Evolutionary conservation across 2,329 filamentous ascomycete genomes (phyloP).

Genomic region (Alternaria novae-zelandiae): DNA sequence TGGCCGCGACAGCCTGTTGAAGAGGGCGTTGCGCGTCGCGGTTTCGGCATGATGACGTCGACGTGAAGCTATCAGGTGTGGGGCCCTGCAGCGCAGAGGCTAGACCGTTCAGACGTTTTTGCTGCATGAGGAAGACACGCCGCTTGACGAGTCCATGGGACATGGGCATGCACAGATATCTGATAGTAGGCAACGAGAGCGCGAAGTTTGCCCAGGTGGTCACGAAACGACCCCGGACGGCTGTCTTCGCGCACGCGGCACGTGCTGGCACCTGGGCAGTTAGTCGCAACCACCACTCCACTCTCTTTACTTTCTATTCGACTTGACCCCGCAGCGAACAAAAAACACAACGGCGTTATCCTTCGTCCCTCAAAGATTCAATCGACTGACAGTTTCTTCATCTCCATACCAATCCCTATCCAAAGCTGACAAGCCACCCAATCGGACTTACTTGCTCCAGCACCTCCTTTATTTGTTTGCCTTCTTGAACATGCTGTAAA

Average conservation of each 20-base stretch:
- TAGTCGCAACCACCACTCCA: not conserved
- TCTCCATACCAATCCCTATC: not conserved
- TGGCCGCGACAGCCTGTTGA: not conserved
- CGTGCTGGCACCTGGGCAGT: not conserved
- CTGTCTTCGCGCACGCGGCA: not conserved
- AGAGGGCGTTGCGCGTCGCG: not conserved
- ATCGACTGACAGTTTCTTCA: not conserved
- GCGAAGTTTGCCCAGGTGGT: not conserved
- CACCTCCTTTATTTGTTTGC: not conserved
- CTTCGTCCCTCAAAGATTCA: not conserved
- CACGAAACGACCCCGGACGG: not conserved
- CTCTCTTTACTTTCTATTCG: not conserved
- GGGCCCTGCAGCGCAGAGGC: not conserved
- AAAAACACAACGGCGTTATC: not conserved
- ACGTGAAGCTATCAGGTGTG: not conserved
- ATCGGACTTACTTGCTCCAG: not conserved
- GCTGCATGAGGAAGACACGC: not conserved
- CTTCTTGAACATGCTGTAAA: not conserved
- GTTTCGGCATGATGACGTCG: slow-evolving; percentile 4
- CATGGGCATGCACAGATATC: not conserved
- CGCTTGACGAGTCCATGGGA: not conserved
- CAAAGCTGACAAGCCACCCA: not conserved
- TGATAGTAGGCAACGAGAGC: not conserved
- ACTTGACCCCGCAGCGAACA: not conserved
- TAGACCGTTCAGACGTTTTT: not conserved